Evolutionary conservation across 2,329 filamentous ascomycete genomes (phyloP).

Genomic region (Aspergillus tubingensis): DNA sequence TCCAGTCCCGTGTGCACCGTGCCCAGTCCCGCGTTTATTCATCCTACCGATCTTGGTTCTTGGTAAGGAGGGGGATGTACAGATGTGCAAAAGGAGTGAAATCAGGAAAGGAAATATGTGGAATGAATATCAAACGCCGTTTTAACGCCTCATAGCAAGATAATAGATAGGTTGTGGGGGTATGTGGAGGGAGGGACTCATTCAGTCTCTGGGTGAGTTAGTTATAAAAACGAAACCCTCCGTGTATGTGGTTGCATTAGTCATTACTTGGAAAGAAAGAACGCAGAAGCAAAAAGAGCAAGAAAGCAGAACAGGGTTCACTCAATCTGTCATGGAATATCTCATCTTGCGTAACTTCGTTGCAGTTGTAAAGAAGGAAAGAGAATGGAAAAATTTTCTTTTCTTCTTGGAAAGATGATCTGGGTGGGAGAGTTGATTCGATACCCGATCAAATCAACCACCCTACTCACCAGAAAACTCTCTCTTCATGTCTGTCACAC

Average conservation of each 20-base stretch:
- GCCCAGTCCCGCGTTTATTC: neutral
- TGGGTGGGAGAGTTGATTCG: neutral
- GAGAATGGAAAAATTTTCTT: too few species aligned
- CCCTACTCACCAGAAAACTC: neutral
- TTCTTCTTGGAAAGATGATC: too few species aligned
- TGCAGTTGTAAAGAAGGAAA: neutral
- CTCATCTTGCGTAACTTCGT: slow-evolving; percentile 14
- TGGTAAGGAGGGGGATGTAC: too few species aligned
- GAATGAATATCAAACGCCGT: neutral
- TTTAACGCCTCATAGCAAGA: neutral
- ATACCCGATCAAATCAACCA: neutral
- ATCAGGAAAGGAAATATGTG: neutral
- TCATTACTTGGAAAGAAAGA: slow-evolving; percentile 6
- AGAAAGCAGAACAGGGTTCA: slow-evolving; percentile 7
- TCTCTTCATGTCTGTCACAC: neutral
- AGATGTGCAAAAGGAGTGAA: too few species aligned
- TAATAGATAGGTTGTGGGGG: neutral
- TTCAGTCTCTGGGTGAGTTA: too few species aligned
- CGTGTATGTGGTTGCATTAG: slow-evolving; percentile 4
- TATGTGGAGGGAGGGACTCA: neutral
- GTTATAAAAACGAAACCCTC: too few species aligned
- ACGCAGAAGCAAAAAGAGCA: slow-evolving; percentile 4
- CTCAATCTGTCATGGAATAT: slow-evolving; percentile 13
- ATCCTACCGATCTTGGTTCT: neutral
- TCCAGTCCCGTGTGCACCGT: neutral